These are phyloP conservation scores for Lentinula sp. DNA, from an alignment of 768 basidiomycete genomes.

Conservation along the genomic window DNA sequence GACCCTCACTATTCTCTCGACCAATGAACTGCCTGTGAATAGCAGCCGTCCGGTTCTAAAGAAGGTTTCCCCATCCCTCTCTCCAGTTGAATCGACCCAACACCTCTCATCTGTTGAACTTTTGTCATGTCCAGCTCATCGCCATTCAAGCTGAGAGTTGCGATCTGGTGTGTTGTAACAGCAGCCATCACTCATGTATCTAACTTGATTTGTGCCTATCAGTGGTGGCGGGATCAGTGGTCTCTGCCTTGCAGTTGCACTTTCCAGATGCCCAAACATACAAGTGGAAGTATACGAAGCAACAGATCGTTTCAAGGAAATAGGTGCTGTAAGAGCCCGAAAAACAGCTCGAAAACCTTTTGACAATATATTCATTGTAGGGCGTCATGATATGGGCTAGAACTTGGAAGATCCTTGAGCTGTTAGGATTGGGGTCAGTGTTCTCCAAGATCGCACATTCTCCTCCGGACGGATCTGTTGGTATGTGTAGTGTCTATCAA, in stretches of 20 bases:
- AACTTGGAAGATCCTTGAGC: slow-evolving; percentile 38
- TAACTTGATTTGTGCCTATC: background rate
- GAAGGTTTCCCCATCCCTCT: background rate
- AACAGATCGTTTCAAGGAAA: slow-evolving; percentile 39
- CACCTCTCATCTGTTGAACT: no score
- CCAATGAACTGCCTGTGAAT: background rate
- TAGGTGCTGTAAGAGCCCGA: slow-evolving; percentile 33
- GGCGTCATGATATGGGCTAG: slow-evolving; percentile 40
- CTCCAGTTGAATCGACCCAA: no score
- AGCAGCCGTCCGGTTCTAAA: background rate
- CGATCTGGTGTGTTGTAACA: slow-evolving; percentile 25
- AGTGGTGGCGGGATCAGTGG: slow-evolving; percentile 38
- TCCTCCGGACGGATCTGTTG: slow-evolving; percentile 24
- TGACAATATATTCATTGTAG: slow-evolving; percentile 23
- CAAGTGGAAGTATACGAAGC: slow-evolving; percentile 43
- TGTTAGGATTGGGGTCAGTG: slow-evolving; percentile 30
- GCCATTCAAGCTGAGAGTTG: slow-evolving; percentile 18
- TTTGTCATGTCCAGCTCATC: background rate
- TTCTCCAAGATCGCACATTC: slow-evolving; percentile 28
- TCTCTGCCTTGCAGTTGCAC: slow-evolving; percentile 30
- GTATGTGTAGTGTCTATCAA: slow-evolving; percentile 9
- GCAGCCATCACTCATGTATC: background rate
- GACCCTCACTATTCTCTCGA: background rate
- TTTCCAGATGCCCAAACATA: slow-evolving; percentile 30
- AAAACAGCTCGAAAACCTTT: slow-evolving; percentile 8